phyloP scores from a whole-genome alignment of 768 basidiomycete species.

The Amanita jacksonii region DNA sequence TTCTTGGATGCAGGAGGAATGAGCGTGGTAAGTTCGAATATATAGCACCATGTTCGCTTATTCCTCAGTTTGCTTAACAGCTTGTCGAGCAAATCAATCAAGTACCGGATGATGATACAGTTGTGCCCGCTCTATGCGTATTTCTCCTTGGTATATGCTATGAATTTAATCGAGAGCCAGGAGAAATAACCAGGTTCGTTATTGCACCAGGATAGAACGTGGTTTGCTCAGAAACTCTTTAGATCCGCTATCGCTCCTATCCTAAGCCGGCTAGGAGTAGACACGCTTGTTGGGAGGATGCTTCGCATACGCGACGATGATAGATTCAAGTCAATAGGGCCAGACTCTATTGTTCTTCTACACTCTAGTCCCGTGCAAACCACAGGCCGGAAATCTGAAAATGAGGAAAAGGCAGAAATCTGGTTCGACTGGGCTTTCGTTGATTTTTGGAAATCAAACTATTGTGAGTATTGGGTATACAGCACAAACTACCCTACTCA shows the following conservation, averaged over 20 bases:
- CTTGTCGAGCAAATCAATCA: slow-evolving; percentile 94
- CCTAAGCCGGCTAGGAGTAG: slow-evolving; percentile 81
- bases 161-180: slow-evolving; percentile 92
- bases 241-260: slow-evolving; percentile 87
- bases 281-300: slow-evolving; percentile 83
- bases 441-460: slow-evolving; percentile 98
- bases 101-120: slow-evolving; percentile 70
- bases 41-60: not conserved
- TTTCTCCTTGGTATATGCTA: slow-evolving; percentile 93
- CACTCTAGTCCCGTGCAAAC: slow-evolving; percentile 32
- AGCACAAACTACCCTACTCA: not conserved
- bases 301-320: slow-evolving; percentile 84
- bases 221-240: not conserved
- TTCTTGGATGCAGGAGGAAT: slow-evolving; percentile 88
- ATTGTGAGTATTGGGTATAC: slow-evolving; percentile 47
- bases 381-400: slow-evolving; percentile 25
- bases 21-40: slow-evolving; percentile 59
- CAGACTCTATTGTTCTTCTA: slow-evolving; percentile 67
- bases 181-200: slow-evolving; percentile 84
- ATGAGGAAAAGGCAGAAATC: slow-evolving; percentile 66
- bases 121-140: slow-evolving; percentile 84
- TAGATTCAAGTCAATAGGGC: slow-evolving; percentile 82
- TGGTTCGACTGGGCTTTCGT: slow-evolving; percentile 99
- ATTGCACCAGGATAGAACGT: slow-evolving; percentile 1
- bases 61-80: slow-evolving; percentile 28